Percentiles rank a stretch among this genome's conserved stretches.
phyloP scores from a whole-genome alignment of 78 protist genomes.

The Emiliania huxleyi region DNA sequence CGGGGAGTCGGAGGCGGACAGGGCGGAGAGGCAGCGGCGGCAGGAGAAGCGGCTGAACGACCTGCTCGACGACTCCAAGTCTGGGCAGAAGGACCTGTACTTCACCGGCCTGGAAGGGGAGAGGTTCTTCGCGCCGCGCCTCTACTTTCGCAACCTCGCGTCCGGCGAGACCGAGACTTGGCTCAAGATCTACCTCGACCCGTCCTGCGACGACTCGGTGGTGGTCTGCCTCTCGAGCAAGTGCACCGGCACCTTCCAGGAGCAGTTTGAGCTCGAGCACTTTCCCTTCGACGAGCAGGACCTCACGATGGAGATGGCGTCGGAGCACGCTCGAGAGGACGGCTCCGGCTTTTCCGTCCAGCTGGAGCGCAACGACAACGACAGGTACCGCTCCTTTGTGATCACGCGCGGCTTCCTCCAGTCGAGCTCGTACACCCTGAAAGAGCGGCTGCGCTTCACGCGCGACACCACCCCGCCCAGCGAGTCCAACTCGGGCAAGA shows the following conservation, averaged over 20 bases:
- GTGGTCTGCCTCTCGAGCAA: not conserved
- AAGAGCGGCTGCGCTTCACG: not conserved
- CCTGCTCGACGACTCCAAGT: not conserved
- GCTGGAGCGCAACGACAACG: not conserved
- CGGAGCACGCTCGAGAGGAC: not conserved
- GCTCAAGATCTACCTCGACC: not conserved
- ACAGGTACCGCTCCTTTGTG: not conserved
- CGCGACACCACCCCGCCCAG: not conserved
- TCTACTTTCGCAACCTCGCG: not conserved
- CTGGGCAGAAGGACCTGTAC: not conserved
- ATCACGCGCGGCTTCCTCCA: not conserved
- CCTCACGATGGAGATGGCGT: not conserved
- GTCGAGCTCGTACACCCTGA: not conserved
- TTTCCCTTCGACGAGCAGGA: not conserved
- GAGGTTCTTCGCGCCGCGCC: not conserved
- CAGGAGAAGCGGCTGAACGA: not conserved
- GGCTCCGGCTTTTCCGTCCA: not conserved
- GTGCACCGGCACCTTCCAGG: not conserved
- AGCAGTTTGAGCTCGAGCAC: not conserved
- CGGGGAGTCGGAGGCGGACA: not conserved
- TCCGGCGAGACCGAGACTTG: not conserved
- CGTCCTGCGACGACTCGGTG: not conserved
- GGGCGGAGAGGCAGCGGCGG: too few species aligned
- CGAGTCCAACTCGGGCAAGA: not conserved
- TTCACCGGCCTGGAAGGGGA: not conserved